These are phyloP conservation scores for Leersia perrieri DNA, from an alignment of 176 grass and related monocot species.

Conservation along the genomic window DNA sequence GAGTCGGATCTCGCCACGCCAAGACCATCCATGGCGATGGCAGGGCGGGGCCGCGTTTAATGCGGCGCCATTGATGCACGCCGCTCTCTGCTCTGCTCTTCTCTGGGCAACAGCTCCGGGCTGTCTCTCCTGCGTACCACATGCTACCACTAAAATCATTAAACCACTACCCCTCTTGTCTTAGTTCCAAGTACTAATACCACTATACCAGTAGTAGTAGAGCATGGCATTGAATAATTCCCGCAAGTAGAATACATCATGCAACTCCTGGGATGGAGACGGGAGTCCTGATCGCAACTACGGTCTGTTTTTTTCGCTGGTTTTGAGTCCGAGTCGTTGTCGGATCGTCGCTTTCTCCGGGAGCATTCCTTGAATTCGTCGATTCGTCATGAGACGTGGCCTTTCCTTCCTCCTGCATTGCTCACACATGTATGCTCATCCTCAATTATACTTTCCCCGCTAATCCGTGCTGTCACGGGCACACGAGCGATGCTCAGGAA, in stretches of 20 bases:
- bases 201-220: not conserved
- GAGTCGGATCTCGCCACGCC: constrained; percentile 32
- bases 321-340: not conserved
- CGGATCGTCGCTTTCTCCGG: constrained; percentile 5
- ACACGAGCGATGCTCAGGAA: not conserved
- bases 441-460: not conserved
- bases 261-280: not conserved
- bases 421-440: not conserved
- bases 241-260: not conserved
- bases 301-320: not conserved
- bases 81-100: not conserved
- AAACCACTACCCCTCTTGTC: not conserved
- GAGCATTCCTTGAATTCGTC: constrained; percentile 20
- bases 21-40: constrained; percentile 11
- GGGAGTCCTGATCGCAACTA: not conserved
- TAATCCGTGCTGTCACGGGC: not conserved
- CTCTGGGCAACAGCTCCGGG: constrained; percentile 17
- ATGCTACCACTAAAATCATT: not conserved
- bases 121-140: constrained; percentile 15
- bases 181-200: not conserved
- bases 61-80: constrained; percentile 23
- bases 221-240: not conserved
- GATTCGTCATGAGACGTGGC: not conserved
- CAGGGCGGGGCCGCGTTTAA: constrained; percentile 32
- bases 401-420: not conserved